Conservation (phyloP, 1,284 basidiomycete genomes). For the Heliocybe sulcata region DNA sequence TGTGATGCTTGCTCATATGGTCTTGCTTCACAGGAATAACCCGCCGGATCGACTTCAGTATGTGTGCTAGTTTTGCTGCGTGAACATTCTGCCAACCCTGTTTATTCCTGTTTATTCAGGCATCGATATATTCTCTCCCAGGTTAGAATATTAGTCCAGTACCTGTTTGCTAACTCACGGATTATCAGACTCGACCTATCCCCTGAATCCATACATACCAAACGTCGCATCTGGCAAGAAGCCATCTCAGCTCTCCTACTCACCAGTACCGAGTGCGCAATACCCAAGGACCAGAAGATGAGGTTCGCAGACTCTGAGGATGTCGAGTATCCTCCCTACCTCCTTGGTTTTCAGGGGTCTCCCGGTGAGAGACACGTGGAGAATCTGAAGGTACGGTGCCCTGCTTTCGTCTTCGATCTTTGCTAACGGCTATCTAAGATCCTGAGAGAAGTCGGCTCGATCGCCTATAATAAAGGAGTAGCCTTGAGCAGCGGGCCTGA, state of each 20-base stretch:
- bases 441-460: constrained; percentile 55
- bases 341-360: constrained; percentile 60
- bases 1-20: constrained; percentile 11
- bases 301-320: constrained; percentile 50
- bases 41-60: constrained; percentile 71
- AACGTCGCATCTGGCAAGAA: constrained; percentile 80
- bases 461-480: constrained; percentile 44
- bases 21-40: constrained; percentile 36
- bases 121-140: constrained; percentile 76
- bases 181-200: constrained; percentile 51
- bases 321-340: constrained; percentile 64
- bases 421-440: constrained; percentile 32
- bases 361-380: constrained; percentile 74
- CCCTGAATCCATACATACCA: constrained; percentile 54
- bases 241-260: constrained; percentile 65
- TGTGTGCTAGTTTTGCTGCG: constrained; percentile 16
- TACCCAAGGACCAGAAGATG: constrained; percentile 56
- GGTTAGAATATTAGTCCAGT: constrained; percentile 22
- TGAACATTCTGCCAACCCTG: background rate
- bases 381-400: constrained; percentile 58
- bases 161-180: background rate
- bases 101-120: constrained; percentile 27
- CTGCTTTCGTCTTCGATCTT: background rate
- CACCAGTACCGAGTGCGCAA: constrained; percentile 50
- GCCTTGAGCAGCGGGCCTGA: constrained; percentile 40